Conservation (phyloP, 2,329 filamentous ascomycete genomes). For the Aschersonia sp. region DNA sequence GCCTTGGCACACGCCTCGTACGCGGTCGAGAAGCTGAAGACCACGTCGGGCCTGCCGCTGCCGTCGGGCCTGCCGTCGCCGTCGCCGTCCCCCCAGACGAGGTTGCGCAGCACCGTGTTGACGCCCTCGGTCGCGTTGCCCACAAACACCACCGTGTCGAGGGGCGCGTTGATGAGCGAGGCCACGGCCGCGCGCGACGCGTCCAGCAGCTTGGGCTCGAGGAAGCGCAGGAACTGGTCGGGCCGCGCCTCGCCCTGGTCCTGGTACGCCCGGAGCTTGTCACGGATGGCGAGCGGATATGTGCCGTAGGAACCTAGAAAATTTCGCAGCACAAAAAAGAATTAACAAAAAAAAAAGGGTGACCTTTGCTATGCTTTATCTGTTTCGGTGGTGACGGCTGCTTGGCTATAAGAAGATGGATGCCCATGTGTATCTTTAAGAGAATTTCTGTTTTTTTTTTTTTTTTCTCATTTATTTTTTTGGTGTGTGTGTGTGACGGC, state of each 20-base stretch:
- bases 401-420: too few relatives aligned
- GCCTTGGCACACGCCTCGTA: conserved; percentile 69
- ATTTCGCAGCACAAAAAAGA: background rate
- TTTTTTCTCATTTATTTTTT: too few relatives aligned
- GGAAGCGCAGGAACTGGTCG: conserved; percentile 63
- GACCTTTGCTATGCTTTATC: background rate
- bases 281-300: conserved; percentile 47
- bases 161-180: conserved; percentile 47
- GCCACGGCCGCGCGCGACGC: conserved; percentile 55
- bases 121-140: conserved; percentile 67
- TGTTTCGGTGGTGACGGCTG: background rate
- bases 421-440: too few relatives aligned
- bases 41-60: conserved; percentile 38
- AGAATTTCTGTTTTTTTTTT: too few relatives aligned
- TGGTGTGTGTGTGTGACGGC: background rate
- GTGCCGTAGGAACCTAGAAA: conserved; percentile 62
- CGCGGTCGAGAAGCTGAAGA: conserved; percentile 64
- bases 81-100: conserved; percentile 52
- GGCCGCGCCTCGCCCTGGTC: conserved; percentile 51
- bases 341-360: background rate
- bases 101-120: conserved; percentile 66
- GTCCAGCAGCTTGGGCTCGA: conserved; percentile 47
- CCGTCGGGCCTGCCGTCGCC: conserved; percentile 17
- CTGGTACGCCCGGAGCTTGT: conserved; percentile 48
- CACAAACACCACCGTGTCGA: conserved; percentile 58